These are phyloP conservation scores for Linnemannia zychae DNA, from an alignment of 192 early-diverging fungal genomes.

Conservation along the genomic window DNA sequence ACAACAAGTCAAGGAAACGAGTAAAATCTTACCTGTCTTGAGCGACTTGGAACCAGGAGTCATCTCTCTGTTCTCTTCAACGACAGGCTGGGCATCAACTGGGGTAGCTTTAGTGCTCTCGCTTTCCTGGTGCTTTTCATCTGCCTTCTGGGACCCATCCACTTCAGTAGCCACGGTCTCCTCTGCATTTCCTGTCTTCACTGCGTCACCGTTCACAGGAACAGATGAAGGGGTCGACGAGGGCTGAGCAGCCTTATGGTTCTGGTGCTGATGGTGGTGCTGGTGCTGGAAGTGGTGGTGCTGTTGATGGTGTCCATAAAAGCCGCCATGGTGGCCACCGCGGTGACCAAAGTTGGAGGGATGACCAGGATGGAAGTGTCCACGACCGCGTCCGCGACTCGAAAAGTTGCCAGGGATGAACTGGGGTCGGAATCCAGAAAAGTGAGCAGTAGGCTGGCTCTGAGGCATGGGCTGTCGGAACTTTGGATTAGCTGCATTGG, in stretches of 20 bases:
- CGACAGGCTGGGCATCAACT: background rate
- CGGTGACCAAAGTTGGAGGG: conserved; percentile 34
- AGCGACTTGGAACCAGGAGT: conserved; percentile 35
- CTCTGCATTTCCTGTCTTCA: background rate
- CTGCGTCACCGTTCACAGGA: background rate
- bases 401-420: conserved; percentile 55
- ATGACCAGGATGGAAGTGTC: conserved; percentile 47
- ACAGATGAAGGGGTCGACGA: background rate
- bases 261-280: background rate
- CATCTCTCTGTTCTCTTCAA: background rate
- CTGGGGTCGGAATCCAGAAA: conserved; percentile 30
- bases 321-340: conserved; percentile 34
- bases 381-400: conserved; percentile 51
- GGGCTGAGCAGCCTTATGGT: background rate
- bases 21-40: conserved; percentile 33
- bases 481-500: conserved; percentile 24
- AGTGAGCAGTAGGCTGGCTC: conserved; percentile 33
- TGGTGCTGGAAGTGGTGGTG: conserved; percentile 27
- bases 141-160: conserved; percentile 17
- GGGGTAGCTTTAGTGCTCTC: background rate
- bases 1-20: background rate
- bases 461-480: conserved; percentile 46
- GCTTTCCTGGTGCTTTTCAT: background rate
- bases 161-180: background rate
- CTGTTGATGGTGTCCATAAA: conserved; percentile 18